Evolutionary conservation across 805 yeast species (phyloP).

Genomic region (Tetrapisispora iriomotensis): DNA sequence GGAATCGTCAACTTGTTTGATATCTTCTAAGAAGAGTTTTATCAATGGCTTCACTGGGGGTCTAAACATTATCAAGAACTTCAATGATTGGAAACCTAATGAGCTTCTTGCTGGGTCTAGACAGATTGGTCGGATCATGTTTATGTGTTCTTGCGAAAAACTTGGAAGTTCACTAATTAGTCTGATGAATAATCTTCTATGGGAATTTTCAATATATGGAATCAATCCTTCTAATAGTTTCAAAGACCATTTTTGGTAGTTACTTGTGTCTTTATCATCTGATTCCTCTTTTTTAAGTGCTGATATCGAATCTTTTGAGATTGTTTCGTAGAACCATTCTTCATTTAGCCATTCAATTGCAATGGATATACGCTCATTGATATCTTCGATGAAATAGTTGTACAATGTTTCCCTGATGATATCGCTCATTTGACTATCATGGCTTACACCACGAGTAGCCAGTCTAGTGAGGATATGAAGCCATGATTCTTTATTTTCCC

Average conservation of each 20-base stretch:
- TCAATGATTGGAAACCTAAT: slow-evolving; percentile 74
- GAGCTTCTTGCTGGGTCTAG: slow-evolving; percentile 75
- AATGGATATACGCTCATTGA: slow-evolving; percentile 60
- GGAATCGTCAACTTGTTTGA: slow-evolving; percentile 19
- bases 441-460: slow-evolving; percentile 67
- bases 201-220: slow-evolving; percentile 75
- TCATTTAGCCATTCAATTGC: slow-evolving; percentile 91
- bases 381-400: slow-evolving; percentile 61
- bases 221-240: slow-evolving; percentile 67
- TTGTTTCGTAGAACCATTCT: slow-evolving; percentile 70
- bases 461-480: slow-evolving; percentile 60
- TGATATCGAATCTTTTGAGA: slow-evolving; percentile 11
- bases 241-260: slow-evolving; percentile 60
- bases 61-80: slow-evolving; percentile 76
- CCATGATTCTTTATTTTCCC: slow-evolving; percentile 70
- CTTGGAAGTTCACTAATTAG: slow-evolving; percentile 81
- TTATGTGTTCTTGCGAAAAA: slow-evolving; percentile 51
- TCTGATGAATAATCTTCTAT: slow-evolving; percentile 71
- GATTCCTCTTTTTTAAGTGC: slow-evolving; percentile 8
- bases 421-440: slow-evolving; percentile 40
- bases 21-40: slow-evolving; percentile 22
- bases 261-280: slow-evolving; percentile 29
- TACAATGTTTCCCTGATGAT: slow-evolving; percentile 61
- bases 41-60: slow-evolving; percentile 59
- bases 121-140: slow-evolving; percentile 61